Percentiles rank a stretch among this genome's conserved stretches.
These are phyloP conservation scores for Pseudocercospora fijiensis DNA, from an alignment of 2,329 filamentous ascomycete genomes.

Conservation along the genomic window DNA sequence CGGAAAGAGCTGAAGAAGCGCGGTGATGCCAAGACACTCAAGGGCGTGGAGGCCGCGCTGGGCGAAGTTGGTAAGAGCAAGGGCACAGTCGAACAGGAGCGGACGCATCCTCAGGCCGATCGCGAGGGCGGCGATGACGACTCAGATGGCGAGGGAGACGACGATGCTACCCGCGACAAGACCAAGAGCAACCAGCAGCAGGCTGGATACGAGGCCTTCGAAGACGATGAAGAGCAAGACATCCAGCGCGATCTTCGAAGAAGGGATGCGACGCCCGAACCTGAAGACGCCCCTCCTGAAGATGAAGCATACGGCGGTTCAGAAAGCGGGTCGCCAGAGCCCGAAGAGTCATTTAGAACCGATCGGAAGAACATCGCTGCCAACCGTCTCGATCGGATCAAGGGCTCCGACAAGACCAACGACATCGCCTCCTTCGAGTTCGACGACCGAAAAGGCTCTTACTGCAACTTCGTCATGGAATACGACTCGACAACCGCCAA, in stretches of 20 bases:
- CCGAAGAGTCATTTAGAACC: constrained; percentile 31
- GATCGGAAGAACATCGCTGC: constrained; percentile 44
- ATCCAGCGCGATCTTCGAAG: constrained; percentile 65
- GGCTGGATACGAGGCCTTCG: constrained; percentile 83
- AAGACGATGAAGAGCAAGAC: constrained; percentile 85
- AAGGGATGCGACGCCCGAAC: constrained; percentile 23
- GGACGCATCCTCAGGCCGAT: constrained; percentile 45
- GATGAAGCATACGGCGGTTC: constrained; percentile 55
- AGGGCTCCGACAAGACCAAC: constrained; percentile 54
- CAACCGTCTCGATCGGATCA: constrained; percentile 63
- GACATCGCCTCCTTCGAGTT: constrained; percentile 77
- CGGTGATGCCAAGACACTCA: constrained; percentile 56
- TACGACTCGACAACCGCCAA: constrained; percentile 81
- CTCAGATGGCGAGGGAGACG: constrained; percentile 59
- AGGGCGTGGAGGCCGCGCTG: constrained; percentile 62
- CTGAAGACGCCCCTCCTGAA: constrained; percentile 55
- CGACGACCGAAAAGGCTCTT: constrained; percentile 69
- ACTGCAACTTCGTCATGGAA: constrained; percentile 78
- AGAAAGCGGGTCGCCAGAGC: constrained; percentile 41
- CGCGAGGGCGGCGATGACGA: constrained; percentile 67
- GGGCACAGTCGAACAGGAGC: constrained; percentile 55
- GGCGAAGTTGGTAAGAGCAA: constrained; percentile 71
- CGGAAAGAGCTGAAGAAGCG: constrained; percentile 79
- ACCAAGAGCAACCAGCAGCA: constrained; percentile 73
- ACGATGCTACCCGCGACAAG: constrained; percentile 66